Conservation (phyloP, 2,329 filamentous ascomycete species). For the Pyrenophora graminea region DNA sequence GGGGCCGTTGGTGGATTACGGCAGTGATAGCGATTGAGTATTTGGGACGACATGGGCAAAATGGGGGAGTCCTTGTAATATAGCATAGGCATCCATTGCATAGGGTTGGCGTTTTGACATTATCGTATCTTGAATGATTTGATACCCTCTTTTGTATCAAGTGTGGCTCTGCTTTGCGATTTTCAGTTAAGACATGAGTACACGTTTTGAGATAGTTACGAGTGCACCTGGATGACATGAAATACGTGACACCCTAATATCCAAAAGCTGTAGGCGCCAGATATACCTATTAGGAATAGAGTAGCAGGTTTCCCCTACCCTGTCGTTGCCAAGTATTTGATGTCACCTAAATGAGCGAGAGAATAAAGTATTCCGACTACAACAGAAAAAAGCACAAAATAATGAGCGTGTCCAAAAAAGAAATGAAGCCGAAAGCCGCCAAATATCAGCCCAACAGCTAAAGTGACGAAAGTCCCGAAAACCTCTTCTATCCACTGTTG, state of each 20-base stretch:
- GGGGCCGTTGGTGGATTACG: slow-evolving; percentile 84
- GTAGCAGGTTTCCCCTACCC: too few species aligned
- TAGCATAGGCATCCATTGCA: not conserved
- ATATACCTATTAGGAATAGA: too few species aligned
- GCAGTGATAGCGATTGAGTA: slow-evolving; percentile 69
- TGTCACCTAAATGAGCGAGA: too few species aligned
- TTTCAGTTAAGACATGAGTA: not conserved
- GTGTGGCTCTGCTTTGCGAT: not conserved
- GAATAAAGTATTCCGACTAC: too few species aligned
- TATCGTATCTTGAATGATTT: not conserved
- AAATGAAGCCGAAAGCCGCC: not conserved
- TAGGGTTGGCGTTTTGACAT: not conserved
- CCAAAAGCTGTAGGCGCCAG: too few species aligned
- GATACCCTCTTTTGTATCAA: not conserved
- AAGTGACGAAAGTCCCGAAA: not conserved
- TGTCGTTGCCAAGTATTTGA: too few species aligned
- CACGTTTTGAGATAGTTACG: not conserved
- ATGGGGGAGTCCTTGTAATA: too few species aligned
- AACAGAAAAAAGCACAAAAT: too few species aligned
- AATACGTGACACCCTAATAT: too few species aligned
- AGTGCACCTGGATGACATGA: too few species aligned
- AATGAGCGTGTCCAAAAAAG: not conserved
- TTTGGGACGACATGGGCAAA: too few species aligned
- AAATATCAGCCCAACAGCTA: not conserved
- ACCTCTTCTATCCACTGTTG: too few species aligned